Evolutionary conservation across 2,329 filamentous ascomycete genomes (phyloP), one percentile per base, ranked within the genome.

Genomic region (Fusarium sp.): DNA sequence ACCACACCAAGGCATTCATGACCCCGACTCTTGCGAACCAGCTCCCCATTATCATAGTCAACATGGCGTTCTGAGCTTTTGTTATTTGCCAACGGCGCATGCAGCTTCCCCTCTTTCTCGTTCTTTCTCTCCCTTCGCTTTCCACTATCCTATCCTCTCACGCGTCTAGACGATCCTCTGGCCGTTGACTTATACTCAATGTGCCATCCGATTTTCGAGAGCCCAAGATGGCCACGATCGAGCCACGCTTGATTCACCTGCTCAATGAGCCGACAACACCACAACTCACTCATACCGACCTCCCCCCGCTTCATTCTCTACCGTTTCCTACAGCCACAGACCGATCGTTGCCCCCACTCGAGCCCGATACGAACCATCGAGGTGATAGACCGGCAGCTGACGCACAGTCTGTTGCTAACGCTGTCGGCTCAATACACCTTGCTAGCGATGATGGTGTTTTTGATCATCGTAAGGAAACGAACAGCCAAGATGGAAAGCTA

Each of bases 161-260:
- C 39, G 49, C 33, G 49, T 38, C 43, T 57, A 11, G 43, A 33
- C 40, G n/a, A 44, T 61, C 33, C 51, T 54, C 54, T 55, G 52
- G 46, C 57, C 58, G 46, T 58, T 53, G 58, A 71, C 69, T 74
- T 73, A 71, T 71, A 68, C 65, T 74, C 74, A 66, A 75, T 75
- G 70, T 73, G 71, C 67, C 63, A 75, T 70, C 57, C 63, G 58
- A 66, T 58, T 57, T 68, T 66, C 56, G 56, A 63, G 63, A 73
- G 73, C 71, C 75, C 83, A 87, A 78, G 79, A 89, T 89, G 87
- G 87, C 87, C 72, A 90, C 87, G 75, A 90, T 90, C 80, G 88
- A 91, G 84, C 88, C 88, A 76, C 87, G 88, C 76, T 83, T 91
- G 71, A 91, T 90, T 76, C 87, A 90, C 77, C 80, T 90, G 70